Percentiles rank a stretch among this genome's conserved stretches.
Evolutionary conservation across 768 basidiomycete genomes (phyloP).

Genomic region (Auricularia sp.): DNA sequence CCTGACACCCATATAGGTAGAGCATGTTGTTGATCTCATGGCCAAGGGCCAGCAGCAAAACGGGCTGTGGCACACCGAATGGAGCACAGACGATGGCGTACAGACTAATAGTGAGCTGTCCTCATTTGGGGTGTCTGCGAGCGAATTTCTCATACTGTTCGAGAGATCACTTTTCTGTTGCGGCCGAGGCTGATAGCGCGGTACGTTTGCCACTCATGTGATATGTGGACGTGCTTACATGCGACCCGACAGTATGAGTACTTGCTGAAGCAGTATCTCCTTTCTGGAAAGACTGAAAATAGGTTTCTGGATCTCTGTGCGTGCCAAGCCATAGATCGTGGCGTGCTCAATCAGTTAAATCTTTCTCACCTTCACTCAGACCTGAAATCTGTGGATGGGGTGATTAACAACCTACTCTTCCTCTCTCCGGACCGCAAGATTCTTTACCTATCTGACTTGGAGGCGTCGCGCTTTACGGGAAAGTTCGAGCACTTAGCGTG

Average conservation of each 20-base stretch:
- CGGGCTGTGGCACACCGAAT: constrained; percentile 52
- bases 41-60: constrained; percentile 32
- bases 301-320: constrained; percentile 57
- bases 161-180: constrained; percentile 38
- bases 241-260: constrained; percentile 49
- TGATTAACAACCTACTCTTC: constrained; percentile 44
- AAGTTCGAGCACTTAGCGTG: constrained; percentile 66
- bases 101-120: constrained; percentile 37
- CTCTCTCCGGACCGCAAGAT: constrained; percentile 54
- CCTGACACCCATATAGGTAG: constrained; percentile 27
- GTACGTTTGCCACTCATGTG: constrained; percentile 4
- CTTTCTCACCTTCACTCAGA: constrained; percentile 7
- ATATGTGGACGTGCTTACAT: background rate
- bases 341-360: background rate
- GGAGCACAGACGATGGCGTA: constrained; percentile 40
- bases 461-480: constrained; percentile 29
- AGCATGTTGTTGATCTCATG: constrained; percentile 40
- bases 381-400: constrained; percentile 12
- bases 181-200: constrained; percentile 59
- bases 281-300: constrained; percentile 54
- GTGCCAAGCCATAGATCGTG: constrained; percentile 13
- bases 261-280: constrained; percentile 60
- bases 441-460: constrained; percentile 42
- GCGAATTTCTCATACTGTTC: background rate
- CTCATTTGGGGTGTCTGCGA: constrained; percentile 1